Conservation (phyloP, 139 green algal genomes). For the Pseudopediastrum boryanum region DNA sequence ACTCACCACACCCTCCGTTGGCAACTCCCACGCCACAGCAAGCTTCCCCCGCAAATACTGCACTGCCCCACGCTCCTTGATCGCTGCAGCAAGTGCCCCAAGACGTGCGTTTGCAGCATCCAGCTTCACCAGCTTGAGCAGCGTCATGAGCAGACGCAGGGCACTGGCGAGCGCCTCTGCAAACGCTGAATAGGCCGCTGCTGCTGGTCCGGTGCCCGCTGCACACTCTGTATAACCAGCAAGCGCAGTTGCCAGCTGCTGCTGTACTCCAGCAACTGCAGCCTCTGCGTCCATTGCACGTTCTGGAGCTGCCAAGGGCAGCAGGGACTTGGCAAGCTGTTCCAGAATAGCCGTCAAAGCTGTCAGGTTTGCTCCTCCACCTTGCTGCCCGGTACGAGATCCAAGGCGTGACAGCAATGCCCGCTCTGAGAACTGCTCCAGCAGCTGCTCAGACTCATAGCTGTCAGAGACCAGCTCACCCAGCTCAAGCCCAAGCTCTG, state of each 20-base stretch:
- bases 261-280: conserved; percentile 26
- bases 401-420: conserved; percentile 6
- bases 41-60: conserved; percentile 65
- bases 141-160: conserved; percentile 66
- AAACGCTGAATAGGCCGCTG: neutral
- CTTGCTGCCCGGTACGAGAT: neutral
- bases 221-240: conserved; percentile 16
- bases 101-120: conserved; percentile 81
- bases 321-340: conserved; percentile 37
- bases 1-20: neutral
- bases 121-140: conserved; percentile 79
- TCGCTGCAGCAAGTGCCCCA: conserved; percentile 43
- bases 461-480: conserved; percentile 40
- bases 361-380: conserved; percentile 29
- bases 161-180: conserved; percentile 46
- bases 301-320: conserved; percentile 42
- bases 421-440: conserved; percentile 28
- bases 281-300: conserved; percentile 24
- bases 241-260: conserved; percentile 32
- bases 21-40: conserved; percentile 39
- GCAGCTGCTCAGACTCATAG: conserved; percentile 33
- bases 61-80: conserved; percentile 38
- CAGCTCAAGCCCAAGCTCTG: conserved; percentile 53
- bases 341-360: conserved; percentile 41
- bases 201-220: neutral